A percentile compares a stretch with the other conserved stretches of the same genome.
These are phyloP conservation scores for Plantago lanceolata DNA, from an alignment of 305 asterid genomes.

Conservation along the genomic window DNA sequence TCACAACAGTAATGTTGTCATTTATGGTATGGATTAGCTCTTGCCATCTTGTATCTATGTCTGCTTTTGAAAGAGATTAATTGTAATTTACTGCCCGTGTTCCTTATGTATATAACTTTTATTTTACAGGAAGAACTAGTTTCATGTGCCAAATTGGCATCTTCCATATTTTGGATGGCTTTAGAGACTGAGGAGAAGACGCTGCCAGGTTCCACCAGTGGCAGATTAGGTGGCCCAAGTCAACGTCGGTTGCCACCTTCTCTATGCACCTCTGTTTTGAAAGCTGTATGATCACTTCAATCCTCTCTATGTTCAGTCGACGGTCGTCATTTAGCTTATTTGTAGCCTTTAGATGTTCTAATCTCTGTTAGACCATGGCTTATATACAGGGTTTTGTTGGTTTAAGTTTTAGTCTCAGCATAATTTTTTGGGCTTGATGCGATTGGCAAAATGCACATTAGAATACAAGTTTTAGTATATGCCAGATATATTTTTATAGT, in stretches of 20 bases:
- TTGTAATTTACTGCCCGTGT: constrained; percentile 9
- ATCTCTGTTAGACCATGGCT: constrained; percentile 18
- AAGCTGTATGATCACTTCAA: constrained; percentile 57
- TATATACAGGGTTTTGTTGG: constrained; percentile 7
- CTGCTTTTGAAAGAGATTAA: neutral
- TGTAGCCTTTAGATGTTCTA: constrained; percentile 15
- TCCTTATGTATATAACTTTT: constrained; percentile 11
- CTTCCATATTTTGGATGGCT: constrained; percentile 59
- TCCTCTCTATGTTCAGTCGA: constrained; percentile 21
- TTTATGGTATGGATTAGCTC: constrained; percentile 45
- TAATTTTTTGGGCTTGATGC: constrained; percentile 21
- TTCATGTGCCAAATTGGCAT: constrained; percentile 53
- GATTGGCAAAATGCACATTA: constrained; percentile 9
- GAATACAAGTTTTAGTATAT: neutral
- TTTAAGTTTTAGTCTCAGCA: constrained; percentile 1
- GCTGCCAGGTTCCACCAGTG: constrained; percentile 70
- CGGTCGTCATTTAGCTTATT: constrained; percentile 14
- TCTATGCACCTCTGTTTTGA: constrained; percentile 62
- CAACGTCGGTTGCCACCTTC: constrained; percentile 73
- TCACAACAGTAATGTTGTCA: constrained; percentile 41
- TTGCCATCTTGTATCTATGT: constrained; percentile 19
- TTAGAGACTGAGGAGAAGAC: constrained; percentile 36
- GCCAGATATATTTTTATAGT: neutral
- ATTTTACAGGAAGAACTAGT: constrained; percentile 61
- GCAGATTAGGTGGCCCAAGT: constrained; percentile 93